phyloP scores from a whole-genome alignment of 306 rosid species.

The Trichosanthes cucumerina region DNA sequence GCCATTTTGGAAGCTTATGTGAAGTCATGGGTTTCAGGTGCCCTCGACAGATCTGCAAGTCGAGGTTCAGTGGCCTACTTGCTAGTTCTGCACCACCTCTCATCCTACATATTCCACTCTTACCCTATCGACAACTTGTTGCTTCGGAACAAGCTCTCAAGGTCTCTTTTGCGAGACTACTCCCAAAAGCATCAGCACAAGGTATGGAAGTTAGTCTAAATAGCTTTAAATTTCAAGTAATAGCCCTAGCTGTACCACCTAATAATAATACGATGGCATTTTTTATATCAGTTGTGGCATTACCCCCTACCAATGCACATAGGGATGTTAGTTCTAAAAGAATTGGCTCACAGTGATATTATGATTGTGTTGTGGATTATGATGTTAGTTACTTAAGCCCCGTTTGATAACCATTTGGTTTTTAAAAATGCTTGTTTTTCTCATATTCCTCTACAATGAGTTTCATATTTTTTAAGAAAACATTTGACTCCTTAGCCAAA shows the following conservation, averaged over 20 bases:
- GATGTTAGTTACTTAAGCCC: neutral
- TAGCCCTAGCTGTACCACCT: neutral
- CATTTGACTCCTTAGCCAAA: too few species aligned
- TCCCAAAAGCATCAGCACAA: slow-evolving; percentile 56
- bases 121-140: slow-evolving; percentile 30
- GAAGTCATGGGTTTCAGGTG: slow-evolving; percentile 80
- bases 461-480: too few species aligned
- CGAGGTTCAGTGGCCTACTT: slow-evolving; percentile 62
- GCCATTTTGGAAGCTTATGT: slow-evolving; percentile 65
- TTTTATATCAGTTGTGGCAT: neutral
- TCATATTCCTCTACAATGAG: too few species aligned
- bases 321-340: neutral
- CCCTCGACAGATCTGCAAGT: slow-evolving; percentile 70
- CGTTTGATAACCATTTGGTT: too few species aligned
- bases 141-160: slow-evolving; percentile 59
- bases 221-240: neutral
- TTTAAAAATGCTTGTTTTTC: too few species aligned
- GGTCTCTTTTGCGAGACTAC: slow-evolving; percentile 67
- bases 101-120: slow-evolving; percentile 44
- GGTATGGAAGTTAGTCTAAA: slow-evolving; percentile 31
- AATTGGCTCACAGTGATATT: neutral
- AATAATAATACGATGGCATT: neutral
- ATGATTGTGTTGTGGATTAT: neutral
- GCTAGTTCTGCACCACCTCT: slow-evolving; percentile 71
- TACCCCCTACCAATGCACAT: neutral